A percentile compares a stretch with the other conserved stretches of the same genome.
phyloP scores from a whole-genome alignment of 805 yeast species.

The Wickerhamiella alocasiicola region DNA sequence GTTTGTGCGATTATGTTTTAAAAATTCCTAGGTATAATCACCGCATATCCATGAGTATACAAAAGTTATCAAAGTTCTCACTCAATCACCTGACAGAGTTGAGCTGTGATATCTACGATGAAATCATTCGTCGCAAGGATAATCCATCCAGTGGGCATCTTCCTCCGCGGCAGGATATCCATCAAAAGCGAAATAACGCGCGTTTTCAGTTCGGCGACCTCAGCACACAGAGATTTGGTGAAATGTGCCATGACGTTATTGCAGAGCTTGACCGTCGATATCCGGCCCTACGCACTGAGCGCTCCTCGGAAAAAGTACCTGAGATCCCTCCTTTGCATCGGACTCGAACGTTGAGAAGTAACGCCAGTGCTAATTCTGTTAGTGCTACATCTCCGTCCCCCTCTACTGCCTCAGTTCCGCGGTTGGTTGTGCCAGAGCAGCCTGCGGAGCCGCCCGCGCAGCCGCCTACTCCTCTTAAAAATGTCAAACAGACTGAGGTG shows the following conservation, averaged over 20 bases:
- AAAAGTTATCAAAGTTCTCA: constrained; percentile 49
- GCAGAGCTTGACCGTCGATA: constrained; percentile 74
- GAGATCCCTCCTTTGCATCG: constrained; percentile 10
- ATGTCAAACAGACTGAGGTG: constrained; percentile 36
- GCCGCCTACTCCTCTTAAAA: constrained; percentile 28
- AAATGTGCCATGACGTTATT: constrained; percentile 77
- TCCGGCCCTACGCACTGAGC: constrained; percentile 31
- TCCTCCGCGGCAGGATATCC: constrained; percentile 60
- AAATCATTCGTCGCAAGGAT: constrained; percentile 63
- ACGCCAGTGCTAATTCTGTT: background rate
- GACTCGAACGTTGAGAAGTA: constrained; percentile 4
- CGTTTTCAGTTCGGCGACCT: constrained; percentile 79
- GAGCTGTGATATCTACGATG: constrained; percentile 91
- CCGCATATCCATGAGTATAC: constrained; percentile 29
- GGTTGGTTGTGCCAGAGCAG: background rate
- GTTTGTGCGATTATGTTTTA: constrained; percentile 6
- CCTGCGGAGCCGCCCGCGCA: constrained; percentile 8
- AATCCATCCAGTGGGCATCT: constrained; percentile 35
- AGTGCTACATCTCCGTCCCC: background rate
- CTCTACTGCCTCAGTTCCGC: background rate
- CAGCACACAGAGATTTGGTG: constrained; percentile 73
- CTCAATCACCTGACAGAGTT: constrained; percentile 72
- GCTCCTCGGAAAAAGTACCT: background rate
- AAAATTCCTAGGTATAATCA: constrained; percentile 12
- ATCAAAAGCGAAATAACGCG: constrained; percentile 91